phyloP scores from a whole-genome alignment of 169 alveolate species.

The Plasmodium yoelii region DNA sequence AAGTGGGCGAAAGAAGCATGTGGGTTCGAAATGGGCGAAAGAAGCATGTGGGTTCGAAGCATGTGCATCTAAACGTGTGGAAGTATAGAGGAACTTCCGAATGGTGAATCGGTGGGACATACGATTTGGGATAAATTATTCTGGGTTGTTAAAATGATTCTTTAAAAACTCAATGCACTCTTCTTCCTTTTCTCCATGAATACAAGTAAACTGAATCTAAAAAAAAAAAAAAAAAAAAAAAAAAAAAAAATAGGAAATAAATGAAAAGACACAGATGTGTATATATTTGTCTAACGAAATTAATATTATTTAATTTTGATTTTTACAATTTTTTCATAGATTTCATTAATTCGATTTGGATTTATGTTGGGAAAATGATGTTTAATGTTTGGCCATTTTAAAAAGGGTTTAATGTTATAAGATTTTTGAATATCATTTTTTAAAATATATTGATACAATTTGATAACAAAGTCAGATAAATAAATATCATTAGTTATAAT shows the following conservation, averaged over 20 bases:
- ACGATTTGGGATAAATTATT: too few relatives aligned
- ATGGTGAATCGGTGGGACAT: too few relatives aligned
- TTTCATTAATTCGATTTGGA: slow-evolving; percentile 30
- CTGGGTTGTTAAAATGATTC: slow-evolving; percentile 18
- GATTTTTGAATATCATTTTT: slow-evolving; percentile 32
- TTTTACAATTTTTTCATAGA: slow-evolving; percentile 69
- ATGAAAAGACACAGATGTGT: background rate
- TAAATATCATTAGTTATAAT: slow-evolving; percentile 24
- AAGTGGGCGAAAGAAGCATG: too few relatives aligned
- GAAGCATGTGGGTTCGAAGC: too few relatives aligned
- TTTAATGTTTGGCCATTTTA: slow-evolving; percentile 74
- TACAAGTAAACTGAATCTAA: slow-evolving; percentile 57
- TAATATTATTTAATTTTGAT: background rate
- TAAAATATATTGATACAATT: slow-evolving; percentile 63
- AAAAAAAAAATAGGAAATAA: background rate
- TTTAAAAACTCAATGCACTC: slow-evolving; percentile 70
- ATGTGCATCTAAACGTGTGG: too few relatives aligned
- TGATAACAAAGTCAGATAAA: slow-evolving; percentile 38
- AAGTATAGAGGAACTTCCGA: background rate
- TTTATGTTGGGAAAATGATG: slow-evolving; percentile 54
- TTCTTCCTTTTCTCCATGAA: slow-evolving; percentile 71
- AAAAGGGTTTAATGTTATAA: slow-evolving; percentile 62
- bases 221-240: slow-evolving; percentile 7
- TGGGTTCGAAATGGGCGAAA: too few relatives aligned
- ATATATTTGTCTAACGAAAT: background rate